phyloP scores from a whole-genome alignment of 2,329 filamentous ascomycete species.

The Microcera coccophila region DNA sequence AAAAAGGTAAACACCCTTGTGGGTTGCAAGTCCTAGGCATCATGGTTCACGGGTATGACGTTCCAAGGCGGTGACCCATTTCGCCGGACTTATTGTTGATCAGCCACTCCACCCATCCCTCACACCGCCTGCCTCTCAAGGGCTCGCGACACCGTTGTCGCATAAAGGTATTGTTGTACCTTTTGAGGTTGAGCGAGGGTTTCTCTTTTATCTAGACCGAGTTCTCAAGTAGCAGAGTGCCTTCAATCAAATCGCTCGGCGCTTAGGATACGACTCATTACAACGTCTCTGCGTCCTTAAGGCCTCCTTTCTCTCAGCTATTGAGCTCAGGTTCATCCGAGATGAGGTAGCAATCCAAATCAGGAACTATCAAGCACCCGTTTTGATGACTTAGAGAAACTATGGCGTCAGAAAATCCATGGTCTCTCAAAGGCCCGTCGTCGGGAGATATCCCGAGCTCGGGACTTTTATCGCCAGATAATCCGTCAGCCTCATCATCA shows the following conservation, averaged over 20 bases:
- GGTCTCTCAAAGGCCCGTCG: slow-evolving; percentile 20
- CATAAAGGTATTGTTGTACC: no score
- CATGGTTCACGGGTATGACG: slow-evolving; percentile 25
- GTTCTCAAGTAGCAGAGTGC: no score
- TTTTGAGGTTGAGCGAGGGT: no score
- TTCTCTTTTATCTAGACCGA: no score
- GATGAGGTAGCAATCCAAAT: neutral
- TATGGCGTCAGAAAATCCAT: slow-evolving; percentile 19
- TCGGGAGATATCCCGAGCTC: slow-evolving; percentile 24
- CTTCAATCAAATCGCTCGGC: no score
- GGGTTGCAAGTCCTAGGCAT: slow-evolving; percentile 19
- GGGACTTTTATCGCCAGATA: slow-evolving; percentile 70
- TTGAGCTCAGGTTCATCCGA: no score
- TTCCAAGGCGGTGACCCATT: slow-evolving; percentile 24
- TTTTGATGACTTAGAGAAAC: slow-evolving; percentile 6
- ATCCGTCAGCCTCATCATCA: slow-evolving; percentile 74
- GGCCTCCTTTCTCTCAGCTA: no score
- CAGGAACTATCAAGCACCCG: neutral
- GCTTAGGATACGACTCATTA: no score
- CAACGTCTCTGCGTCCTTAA: no score
- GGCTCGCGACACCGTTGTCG: slow-evolving; percentile 26
- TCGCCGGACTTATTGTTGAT: slow-evolving; percentile 24
- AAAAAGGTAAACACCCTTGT: neutral
- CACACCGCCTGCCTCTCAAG: slow-evolving; percentile 24
- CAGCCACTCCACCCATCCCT: slow-evolving; percentile 9